Conservation (phyloP, 805 yeast species). For the Spathaspora passalidarum region DNA sequence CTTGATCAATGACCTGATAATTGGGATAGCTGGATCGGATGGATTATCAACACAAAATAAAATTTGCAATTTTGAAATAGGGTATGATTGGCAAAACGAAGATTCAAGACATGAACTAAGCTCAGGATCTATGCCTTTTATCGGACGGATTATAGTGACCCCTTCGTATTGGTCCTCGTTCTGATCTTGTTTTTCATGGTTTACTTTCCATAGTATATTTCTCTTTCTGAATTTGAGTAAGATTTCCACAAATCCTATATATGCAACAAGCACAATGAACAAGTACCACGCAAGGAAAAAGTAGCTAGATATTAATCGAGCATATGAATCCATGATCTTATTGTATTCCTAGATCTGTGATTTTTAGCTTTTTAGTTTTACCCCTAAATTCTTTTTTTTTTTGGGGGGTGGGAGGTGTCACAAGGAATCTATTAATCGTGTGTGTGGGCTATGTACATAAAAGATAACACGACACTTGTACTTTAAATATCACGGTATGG, state of each 20-base stretch:
- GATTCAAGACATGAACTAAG: constrained; percentile 64
- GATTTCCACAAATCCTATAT: constrained; percentile 39
- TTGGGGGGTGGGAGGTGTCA: too few species aligned
- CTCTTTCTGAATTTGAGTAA: constrained; percentile 23
- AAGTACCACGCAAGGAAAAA: constrained; percentile 35
- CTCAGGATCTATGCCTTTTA: constrained; percentile 82
- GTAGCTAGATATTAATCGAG: not conserved
- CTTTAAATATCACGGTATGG: too few species aligned
- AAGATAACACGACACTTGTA: too few species aligned
- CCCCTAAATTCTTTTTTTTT: not conserved
- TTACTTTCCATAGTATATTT: constrained; percentile 5
- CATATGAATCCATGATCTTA: not conserved
- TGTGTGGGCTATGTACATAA: not conserved
- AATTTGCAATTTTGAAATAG: constrained; percentile 57
- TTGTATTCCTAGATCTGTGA: not conserved
- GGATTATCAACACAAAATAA: constrained; percentile 70
- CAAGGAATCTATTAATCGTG: too few species aligned
- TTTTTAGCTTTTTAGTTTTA: not conserved
- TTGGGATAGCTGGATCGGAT: constrained; percentile 61
- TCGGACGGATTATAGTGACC: constrained; percentile 77
- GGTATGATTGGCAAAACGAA: constrained; percentile 67
- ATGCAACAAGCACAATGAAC: constrained; percentile 34
- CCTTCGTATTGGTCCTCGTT: constrained; percentile 22
- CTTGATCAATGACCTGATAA: constrained; percentile 47
- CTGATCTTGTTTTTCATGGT: not conserved